A percentile compares a stretch with the other conserved stretches of the same genome.
phyloP scores from a whole-genome alignment of 345 rosid species.

The Syzygium oleosum region DNA sequence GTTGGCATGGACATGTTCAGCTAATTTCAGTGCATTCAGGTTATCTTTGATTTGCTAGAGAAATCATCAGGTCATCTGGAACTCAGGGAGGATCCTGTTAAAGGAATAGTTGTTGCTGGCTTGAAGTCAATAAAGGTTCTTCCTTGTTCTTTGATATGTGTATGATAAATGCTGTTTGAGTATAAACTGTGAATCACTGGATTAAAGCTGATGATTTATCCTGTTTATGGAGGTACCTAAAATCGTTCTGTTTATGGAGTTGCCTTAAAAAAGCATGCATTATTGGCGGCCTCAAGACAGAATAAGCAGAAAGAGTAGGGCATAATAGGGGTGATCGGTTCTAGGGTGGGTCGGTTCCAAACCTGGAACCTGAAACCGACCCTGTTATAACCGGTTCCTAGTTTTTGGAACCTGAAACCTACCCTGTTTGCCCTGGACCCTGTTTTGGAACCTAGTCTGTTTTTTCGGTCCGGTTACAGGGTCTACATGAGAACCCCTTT shows the following conservation, averaged over 20 bases:
- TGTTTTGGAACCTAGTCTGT: too few relatives aligned
- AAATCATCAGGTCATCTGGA: conserved; percentile 89
- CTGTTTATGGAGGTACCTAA: not conserved
- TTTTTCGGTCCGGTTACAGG: too few relatives aligned
- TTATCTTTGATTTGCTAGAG: conserved; percentile 90
- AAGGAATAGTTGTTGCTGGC: conserved; percentile 86
- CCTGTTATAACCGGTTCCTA: too few relatives aligned
- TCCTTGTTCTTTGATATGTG: not conserved
- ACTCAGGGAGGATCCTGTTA: conserved; percentile 95
- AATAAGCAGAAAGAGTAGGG: not conserved
- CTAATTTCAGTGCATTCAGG: conserved; percentile 32
- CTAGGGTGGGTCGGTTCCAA: too few relatives aligned
- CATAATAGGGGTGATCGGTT: not conserved
- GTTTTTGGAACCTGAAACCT: too few relatives aligned
- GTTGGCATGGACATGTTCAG: not conserved
- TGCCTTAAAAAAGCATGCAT: not conserved
- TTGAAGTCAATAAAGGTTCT: conserved; percentile 81
- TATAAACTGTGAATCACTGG: not conserved
- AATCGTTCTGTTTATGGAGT: not conserved
- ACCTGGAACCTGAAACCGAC: too few relatives aligned
- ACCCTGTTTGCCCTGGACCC: too few relatives aligned
- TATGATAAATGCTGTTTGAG: not conserved
- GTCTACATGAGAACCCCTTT: too few relatives aligned
- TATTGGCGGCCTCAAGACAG: not conserved
- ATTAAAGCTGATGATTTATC: not conserved